Base-by-base conservation (phyloP, 805 yeast species). In the Wickerhamiella kurtzmanii region DNA sequence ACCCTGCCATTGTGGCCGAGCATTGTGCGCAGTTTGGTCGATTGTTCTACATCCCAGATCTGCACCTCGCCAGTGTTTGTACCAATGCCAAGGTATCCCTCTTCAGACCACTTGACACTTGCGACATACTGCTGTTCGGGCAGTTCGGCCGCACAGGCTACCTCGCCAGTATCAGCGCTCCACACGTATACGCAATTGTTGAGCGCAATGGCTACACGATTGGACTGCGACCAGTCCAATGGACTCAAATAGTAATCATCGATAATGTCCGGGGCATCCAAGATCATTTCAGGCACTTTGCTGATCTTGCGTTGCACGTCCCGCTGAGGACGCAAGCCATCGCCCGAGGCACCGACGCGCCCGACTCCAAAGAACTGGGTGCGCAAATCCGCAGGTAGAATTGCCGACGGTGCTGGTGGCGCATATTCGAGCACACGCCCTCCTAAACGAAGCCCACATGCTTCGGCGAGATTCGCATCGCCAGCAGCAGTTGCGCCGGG, bases 181-280 rank as follows among this genome's bases (percentile, higher is more conserved):
- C 97, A 92, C 22, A 87, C 78, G 60, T 89, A 92, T 13, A 92
- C 82, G 2, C 82, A 71, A 48, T 76, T 77, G 47, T 82, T 94
- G 44, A 92, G 69, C 1, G 95, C 98, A 59, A 92, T 82, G 1
- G 95, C 96, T 28, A 92, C 69, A 40, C 80, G 69, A 62, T 89
- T 86, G 25, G 79, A 76, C 53, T 69, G 67, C 5, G 96, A 87
- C 97, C 98, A 92, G 50, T 87, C 77, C 45, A 92, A 63, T 37
- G 89, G 69, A 59, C 87, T 87, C 46, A 87, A 71, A 62, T 89
- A 92, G 63, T 87, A 92, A 66, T 92, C 98, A 63, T 92, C 95
- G 19, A 81, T 73, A 48, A 88, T 73, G 0, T 95, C 96, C 0
- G 98, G 98, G 0, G 97, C 98, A 65, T 92, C 98, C 37, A 92